Base-by-base conservation (phyloP, 1,139 yeast genomes). In the Blastobotrys illinoisensis region DNA sequence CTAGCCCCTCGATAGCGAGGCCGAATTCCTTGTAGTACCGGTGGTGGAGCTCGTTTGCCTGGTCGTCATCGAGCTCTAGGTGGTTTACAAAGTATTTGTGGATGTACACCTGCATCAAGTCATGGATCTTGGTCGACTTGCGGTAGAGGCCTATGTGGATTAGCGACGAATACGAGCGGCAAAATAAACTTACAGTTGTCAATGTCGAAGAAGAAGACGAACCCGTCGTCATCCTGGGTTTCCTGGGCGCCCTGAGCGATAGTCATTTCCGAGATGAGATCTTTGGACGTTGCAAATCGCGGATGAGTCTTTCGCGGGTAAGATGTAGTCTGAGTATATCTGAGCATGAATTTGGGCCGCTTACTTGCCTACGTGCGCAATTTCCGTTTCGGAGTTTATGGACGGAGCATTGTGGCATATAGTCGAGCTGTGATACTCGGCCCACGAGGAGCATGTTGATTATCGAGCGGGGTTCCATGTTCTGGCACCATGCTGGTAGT, bases 1-100 rank as follows among this genome's bases (percentile, higher is more conserved):
- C 96, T 48, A 89, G 75, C 0, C 99, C 99, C 69, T 93, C 96
- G 51, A 93, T 80, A 0, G 98, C 98, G 58, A 93, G 77, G 0
- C 99, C 99, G 65, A 90, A 93, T 48, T 88, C 85, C 61, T 80
- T 81, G 70, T 91, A 93, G 72, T 93, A 93, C 60, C 79, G 78
- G 67, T 76, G 75, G 65, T 89, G 96, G 56, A 91, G 76, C 44
- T 74, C 67, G 52, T 78, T 80, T 1, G 99, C 98, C n/a, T 85
- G 89, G 54, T 84, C 85, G 61, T 85, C 90, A 55, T 75, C 74
- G 46, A 93, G 72, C 18, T 76, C 67, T 52, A 93, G 76, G 52
- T 79, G 77, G 54, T 77, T 77, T 62, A 84, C 86, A 73, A 93
- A 88, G 71, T 86, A 93, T 49, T 84, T 75, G 63, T 88, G 95